Percentiles rank a stretch among this genome's conserved stretches.
Evolutionary conservation across 768 basidiomycete species (phyloP).

Genomic region (Xerocomus spinulosus): DNA sequence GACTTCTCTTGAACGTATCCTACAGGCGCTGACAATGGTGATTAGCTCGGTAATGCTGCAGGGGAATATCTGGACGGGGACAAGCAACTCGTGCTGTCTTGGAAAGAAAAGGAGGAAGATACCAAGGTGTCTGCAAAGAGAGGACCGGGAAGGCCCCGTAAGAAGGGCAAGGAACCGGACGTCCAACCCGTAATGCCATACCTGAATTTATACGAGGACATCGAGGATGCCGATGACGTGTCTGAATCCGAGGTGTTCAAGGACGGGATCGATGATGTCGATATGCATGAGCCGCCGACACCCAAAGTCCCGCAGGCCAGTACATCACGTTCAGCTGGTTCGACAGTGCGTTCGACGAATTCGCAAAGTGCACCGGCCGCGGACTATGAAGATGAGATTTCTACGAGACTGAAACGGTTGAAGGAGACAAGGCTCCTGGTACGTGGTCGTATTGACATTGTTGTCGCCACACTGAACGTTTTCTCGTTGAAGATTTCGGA

Average conservation of each 20-base stretch:
- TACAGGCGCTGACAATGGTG: constrained; percentile 1
- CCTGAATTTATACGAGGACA: constrained; percentile 26
- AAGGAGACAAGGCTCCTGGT: constrained; percentile 20
- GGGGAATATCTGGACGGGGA: constrained; percentile 17
- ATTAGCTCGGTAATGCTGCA: constrained; percentile 19
- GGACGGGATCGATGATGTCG: constrained; percentile 6
- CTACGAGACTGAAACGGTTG: constrained; percentile 11
- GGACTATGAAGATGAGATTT: constrained; percentile 11
- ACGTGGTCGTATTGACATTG: not conserved
- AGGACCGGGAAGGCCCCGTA: constrained; percentile 4
- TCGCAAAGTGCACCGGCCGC: not conserved
- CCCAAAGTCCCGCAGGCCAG: constrained; percentile 7
- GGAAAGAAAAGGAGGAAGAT: constrained; percentile 22
- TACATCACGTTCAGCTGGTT: constrained; percentile 4
- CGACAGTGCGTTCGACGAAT: not conserved
- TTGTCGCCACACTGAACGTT: not conserved
- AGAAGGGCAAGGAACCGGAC: constrained; percentile 22
- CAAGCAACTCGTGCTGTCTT: constrained; percentile 21
- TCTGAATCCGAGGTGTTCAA: constrained; percentile 15
- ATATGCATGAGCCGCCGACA: constrained; percentile 2
- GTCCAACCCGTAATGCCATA: not conserved
- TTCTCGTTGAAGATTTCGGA: constrained; percentile 16
- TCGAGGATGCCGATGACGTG: constrained; percentile 23
- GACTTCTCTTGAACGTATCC: not conserved
- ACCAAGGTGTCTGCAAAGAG: constrained; percentile 10